A percentile compares a stretch with the other conserved stretches of the same genome.
Conservation (phyloP, 371 early-diverging fungal genomes). For the Mucor saturninus region DNA sequence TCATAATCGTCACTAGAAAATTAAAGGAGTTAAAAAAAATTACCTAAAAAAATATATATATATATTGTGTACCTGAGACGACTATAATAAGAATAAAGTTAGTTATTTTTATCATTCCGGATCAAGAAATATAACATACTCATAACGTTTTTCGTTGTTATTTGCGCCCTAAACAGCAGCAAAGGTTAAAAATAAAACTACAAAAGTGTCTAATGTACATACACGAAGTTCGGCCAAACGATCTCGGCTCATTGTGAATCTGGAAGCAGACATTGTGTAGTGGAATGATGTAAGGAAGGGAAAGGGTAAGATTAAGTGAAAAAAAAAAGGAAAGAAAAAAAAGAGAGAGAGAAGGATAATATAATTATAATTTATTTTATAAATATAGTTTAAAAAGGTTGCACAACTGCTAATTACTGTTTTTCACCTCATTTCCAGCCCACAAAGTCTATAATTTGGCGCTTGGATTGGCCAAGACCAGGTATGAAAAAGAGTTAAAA, state of each 20-base stretch:
- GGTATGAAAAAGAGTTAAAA: too few relatives aligned
- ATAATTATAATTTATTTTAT: slow-evolving; percentile 8
- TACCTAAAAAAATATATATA: neutral
- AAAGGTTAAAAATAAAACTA: neutral
- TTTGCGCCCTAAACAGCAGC: slow-evolving; percentile 25
- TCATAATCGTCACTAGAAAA: slow-evolving; percentile 46
- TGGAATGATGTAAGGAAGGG: slow-evolving; percentile 8
- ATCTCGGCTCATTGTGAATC: slow-evolving; percentile 62
- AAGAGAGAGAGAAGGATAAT: slow-evolving; percentile 19
- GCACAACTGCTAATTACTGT: slow-evolving; percentile 5
- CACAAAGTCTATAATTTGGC: too few relatives aligned
- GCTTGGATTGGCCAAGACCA: too few relatives aligned
- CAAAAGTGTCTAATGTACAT: slow-evolving; percentile 9
- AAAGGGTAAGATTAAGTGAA: slow-evolving; percentile 5
- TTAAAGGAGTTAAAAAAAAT: neutral
- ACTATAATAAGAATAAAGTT: slow-evolving; percentile 22
- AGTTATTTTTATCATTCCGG: neutral
- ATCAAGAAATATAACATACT: slow-evolving; percentile 35
- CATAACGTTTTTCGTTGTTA: slow-evolving; percentile 47
- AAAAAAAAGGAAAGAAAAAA: slow-evolving; percentile 18
- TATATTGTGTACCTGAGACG: slow-evolving; percentile 40
- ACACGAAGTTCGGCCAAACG: slow-evolving; percentile 56
- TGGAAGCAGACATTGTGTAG: slow-evolving; percentile 39
- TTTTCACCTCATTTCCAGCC: too few relatives aligned
- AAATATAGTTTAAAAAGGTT: slow-evolving; percentile 1